Evolutionary conservation across 805 yeast genomes (phyloP), one percentile per base, ranked within the genome.

Genomic region (Yarrowia sp.): DNA sequence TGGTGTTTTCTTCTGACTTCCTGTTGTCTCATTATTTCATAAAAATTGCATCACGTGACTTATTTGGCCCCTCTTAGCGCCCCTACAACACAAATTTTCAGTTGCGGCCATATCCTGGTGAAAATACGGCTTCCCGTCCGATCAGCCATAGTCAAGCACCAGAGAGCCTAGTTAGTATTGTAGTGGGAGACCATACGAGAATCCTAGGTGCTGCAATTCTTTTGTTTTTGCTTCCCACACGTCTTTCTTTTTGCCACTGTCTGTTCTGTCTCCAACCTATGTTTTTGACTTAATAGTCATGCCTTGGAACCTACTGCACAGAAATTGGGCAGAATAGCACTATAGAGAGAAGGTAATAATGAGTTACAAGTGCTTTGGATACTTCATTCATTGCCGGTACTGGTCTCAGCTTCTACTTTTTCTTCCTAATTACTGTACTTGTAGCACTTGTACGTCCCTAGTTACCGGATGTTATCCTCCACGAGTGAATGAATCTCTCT

Each of bases 51-150:
- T 28, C 53, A 47, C 53, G 39, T 35, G 55, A 48, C 41, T 10
- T 48, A 2, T 11, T 18, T 6, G 7, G 41, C 55, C 55, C 4
- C 11, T 2, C 13, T 8, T 11, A 17, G 1, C 3, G n/a, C 3
- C 4, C 28, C 31, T 17, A 33, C 15, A 9, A 17, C 41, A 11
- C 1, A 8, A 18, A 7, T 4, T 31, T 18, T 15, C 55, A 48
- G 55, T 48, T 48, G 55, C 55, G 55, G 55, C 55, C 55, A 48
- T 48, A 48, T 48, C 55, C 55, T 48, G 55, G 55, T 48, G 55
- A 48, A 48, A 48, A 33, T 48, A 48, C 55, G 55, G 55, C 55
- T 48, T 48, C 55, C 55, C 55, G 55, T 48, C 55, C 55, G 55
- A 48, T 48, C 55, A 48, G 55, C 55, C 55, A 48, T 48, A 48